Evolutionary conservation across 2,329 filamentous ascomycete genomes (phyloP).

Genomic region (Hansfordia pulvinata): DNA sequence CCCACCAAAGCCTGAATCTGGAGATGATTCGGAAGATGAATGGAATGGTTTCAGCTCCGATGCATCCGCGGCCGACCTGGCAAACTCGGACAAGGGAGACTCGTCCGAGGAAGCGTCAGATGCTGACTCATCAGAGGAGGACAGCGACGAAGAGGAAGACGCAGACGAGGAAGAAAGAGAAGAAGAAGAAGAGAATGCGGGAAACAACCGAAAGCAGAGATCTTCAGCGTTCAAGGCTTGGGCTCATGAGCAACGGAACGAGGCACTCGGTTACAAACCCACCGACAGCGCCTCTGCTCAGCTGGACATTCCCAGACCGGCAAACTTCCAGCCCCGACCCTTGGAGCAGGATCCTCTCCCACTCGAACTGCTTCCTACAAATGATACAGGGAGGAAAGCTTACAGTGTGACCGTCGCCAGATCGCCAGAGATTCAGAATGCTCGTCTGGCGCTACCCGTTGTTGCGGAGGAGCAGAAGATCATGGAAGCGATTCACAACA

Average conservation of each 20-base stretch:
- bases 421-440: constrained; percentile 59
- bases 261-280: constrained; percentile 56
- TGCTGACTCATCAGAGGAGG: constrained; percentile 9
- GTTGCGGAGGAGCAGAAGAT: constrained; percentile 93
- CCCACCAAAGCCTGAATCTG: constrained; percentile 26
- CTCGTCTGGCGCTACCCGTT: constrained; percentile 70
- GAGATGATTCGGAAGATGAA: constrained; percentile 31
- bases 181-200: constrained; percentile 6
- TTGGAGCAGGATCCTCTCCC: constrained; percentile 61
- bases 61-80: constrained; percentile 12
- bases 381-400: constrained; percentile 52
- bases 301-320: constrained; percentile 38
- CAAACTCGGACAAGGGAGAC: constrained; percentile 7
- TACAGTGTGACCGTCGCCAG: constrained; percentile 63
- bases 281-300: constrained; percentile 25
- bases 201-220: constrained; percentile 21
- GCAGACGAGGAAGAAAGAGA: constrained; percentile 16
- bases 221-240: constrained; percentile 79
- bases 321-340: constrained; percentile 52
- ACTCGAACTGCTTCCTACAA: constrained; percentile 47
- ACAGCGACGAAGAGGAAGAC: constrained; percentile 20
- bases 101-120: constrained; percentile 10
- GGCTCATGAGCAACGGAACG: constrained; percentile 77
- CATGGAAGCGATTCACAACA: constrained; percentile 93
- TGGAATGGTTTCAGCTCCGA: constrained; percentile 51